These are phyloP conservation scores for Dimocarpus longan DNA, from an alignment of 345 rosid genomes.

Conservation along the genomic window DNA sequence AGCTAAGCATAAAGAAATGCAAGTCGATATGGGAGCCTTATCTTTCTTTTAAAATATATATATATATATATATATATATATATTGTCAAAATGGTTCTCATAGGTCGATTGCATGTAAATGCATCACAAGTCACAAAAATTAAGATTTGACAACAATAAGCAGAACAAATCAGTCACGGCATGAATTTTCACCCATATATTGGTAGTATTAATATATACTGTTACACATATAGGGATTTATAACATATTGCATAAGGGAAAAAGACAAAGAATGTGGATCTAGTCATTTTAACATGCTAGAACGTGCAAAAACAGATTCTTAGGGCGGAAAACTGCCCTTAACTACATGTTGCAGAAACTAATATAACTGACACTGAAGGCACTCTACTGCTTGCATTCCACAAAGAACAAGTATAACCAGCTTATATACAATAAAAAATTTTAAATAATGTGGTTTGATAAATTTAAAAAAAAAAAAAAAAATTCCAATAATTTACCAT, in stretches of 20 bases:
- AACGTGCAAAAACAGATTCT: not conserved
- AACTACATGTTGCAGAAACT: not conserved
- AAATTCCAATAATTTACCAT: not conserved
- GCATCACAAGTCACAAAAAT: not conserved
- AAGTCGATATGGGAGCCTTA: not conserved
- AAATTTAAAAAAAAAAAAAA: not conserved
- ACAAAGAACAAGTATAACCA: not conserved
- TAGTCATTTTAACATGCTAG: not conserved
- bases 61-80: too few species aligned
- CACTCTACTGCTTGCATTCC: not conserved
- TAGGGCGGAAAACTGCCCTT: not conserved
- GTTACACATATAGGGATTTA: not conserved
- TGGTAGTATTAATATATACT: not conserved
- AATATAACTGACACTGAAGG: not conserved
- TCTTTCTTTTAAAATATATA: not conserved
- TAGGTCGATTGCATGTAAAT: not conserved
- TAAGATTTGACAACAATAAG: not conserved
- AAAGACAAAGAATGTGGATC: not conserved
- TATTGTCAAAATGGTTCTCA: too few species aligned
- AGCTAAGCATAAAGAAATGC: not conserved
- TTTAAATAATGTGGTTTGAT: not conserved
- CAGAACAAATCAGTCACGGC: not conserved
- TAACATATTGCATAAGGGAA: not conserved
- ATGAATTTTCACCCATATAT: not conserved
- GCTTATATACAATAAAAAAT: conserved; percentile 1